phyloP scores from a whole-genome alignment of 176 grass and related monocot species.

The Aegilops umbellulata region DNA sequence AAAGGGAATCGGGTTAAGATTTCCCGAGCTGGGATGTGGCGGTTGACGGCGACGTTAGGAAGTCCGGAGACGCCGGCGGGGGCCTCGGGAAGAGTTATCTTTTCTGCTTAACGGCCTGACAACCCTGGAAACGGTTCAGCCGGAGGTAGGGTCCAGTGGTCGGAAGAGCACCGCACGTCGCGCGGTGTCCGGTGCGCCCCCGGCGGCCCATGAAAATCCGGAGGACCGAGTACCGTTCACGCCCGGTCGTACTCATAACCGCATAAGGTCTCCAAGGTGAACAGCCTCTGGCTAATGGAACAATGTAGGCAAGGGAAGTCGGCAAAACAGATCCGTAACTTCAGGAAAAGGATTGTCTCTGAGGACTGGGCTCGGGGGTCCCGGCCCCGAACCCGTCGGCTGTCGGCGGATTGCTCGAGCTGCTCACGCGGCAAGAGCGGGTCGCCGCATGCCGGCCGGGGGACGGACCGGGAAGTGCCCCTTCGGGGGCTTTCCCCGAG shows the following conservation, averaged over 20 bases:
- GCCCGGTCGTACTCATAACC: slow-evolving; percentile 62
- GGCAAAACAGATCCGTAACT: slow-evolving; percentile 83
- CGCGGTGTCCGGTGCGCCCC: slow-evolving; percentile 58
- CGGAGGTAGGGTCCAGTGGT: slow-evolving; percentile 67
- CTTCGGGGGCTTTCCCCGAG: neutral
- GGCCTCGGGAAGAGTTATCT: slow-evolving; percentile 66
- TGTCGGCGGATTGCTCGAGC: slow-evolving; percentile 39
- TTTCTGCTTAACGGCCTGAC: slow-evolving; percentile 68
- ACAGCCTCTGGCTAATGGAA: slow-evolving; percentile 61
- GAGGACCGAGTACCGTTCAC: slow-evolving; percentile 56
- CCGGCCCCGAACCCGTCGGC: slow-evolving; percentile 47
- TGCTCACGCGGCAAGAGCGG: slow-evolving; percentile 26
- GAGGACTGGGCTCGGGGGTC: slow-evolving; percentile 65
- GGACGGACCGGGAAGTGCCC: neutral
- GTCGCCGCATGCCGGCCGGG: slow-evolving; percentile 30
- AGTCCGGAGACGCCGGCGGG: slow-evolving; percentile 56
- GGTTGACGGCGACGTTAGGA: slow-evolving; percentile 55
- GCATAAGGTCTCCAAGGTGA: slow-evolving; percentile 75
- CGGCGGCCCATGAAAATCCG: slow-evolving; percentile 61
- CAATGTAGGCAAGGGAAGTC: slow-evolving; percentile 87
- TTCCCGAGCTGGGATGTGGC: slow-evolving; percentile 52
- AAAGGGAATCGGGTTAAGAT: slow-evolving; percentile 41
- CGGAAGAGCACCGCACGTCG: slow-evolving; percentile 69
- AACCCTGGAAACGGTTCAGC: slow-evolving; percentile 62
- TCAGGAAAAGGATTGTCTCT: slow-evolving; percentile 83